These are phyloP conservation scores for Rhododendron henanense DNA, from an alignment of 148 eudicot genomes.

Conservation along the genomic window DNA sequence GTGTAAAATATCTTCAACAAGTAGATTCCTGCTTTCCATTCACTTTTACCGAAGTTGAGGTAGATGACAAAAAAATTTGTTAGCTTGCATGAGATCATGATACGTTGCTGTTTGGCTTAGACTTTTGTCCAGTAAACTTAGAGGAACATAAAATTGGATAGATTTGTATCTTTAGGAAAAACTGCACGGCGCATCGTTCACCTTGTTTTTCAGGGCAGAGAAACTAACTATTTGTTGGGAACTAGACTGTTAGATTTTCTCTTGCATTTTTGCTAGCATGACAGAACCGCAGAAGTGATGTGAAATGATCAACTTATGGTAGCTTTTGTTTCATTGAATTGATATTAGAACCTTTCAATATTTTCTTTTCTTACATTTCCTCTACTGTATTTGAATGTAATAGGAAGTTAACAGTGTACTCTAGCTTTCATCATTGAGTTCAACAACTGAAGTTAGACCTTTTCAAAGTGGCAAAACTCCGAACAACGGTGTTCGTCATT, in stretches of 20 bases:
- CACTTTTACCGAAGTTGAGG: not conserved
- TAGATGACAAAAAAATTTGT: not conserved
- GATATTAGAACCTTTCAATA: not conserved
- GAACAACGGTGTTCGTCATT: not conserved
- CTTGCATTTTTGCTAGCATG: not conserved
- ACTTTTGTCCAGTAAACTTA: not conserved
- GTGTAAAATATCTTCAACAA: not conserved
- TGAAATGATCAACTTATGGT: not conserved
- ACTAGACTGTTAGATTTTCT: not conserved
- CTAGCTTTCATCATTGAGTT: not conserved
- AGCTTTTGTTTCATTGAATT: not conserved
- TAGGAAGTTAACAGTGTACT: not conserved
- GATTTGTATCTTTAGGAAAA: conserved; percentile 2
- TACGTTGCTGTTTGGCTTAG: not conserved
- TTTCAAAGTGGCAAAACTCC: not conserved
- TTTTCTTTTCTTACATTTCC: not conserved
- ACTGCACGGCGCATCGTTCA: not conserved
- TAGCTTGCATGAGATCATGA: not conserved
- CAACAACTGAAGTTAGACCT: not conserved
- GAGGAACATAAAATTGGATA: not conserved
- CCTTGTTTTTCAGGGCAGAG: not conserved
- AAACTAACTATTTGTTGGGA: not conserved
- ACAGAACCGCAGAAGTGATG: not conserved
- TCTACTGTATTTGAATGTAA: not conserved
- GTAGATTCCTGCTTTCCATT: not conserved